phyloP scores from a whole-genome alignment of 1,284 basidiomycete genomes.

The Schizopora paradoxa region DNA sequence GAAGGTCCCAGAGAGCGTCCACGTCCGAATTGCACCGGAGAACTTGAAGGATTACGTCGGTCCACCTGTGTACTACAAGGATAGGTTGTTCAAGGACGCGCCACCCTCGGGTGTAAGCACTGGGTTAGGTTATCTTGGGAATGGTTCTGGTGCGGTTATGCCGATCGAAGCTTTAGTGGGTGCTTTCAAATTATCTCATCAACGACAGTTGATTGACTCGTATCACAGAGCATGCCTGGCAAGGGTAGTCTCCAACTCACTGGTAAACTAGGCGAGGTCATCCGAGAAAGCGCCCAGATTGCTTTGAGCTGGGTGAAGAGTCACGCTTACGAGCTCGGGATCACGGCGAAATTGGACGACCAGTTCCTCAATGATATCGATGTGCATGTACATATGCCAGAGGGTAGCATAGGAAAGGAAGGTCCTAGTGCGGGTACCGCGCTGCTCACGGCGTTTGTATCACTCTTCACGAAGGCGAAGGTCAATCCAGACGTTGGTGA shows the following conservation, averaged over 20 bases:
- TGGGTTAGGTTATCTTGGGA: conserved; percentile 92
- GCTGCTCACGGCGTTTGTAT: conserved; percentile 86
- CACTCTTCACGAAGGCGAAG: conserved; percentile 79
- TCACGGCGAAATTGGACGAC: conserved; percentile 67
- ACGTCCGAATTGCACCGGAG: conserved; percentile 78
- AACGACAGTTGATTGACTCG: conserved; percentile 11
- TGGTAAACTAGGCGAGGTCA: conserved; percentile 97
- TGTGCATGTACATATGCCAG: conserved; percentile 93
- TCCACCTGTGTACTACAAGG: conserved; percentile 92
- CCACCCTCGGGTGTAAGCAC: conserved; percentile 93
- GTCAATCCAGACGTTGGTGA: conserved; percentile 83
- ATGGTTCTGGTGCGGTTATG: conserved; percentile 96
- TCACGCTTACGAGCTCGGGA: conserved; percentile 84
- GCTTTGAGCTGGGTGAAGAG: conserved; percentile 91
- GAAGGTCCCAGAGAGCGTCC: conserved; percentile 73
- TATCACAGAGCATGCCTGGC: conserved; percentile 78
- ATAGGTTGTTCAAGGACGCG: conserved; percentile 78
- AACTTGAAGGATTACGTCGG: conserved; percentile 96
- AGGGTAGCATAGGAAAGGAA: conserved; percentile 96
- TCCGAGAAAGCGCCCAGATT: conserved; percentile 93
- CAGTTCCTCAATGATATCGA: conserved; percentile 82
- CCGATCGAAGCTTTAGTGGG: conserved; percentile 89
- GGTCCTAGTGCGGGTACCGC: conserved; percentile 96
- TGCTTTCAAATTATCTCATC: conserved; percentile 16
- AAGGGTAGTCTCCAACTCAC: conserved; percentile 88